These are phyloP conservation scores for Alternaria gansuensis DNA, from an alignment of 2,329 filamentous ascomycete genomes.

Conservation along the genomic window DNA sequence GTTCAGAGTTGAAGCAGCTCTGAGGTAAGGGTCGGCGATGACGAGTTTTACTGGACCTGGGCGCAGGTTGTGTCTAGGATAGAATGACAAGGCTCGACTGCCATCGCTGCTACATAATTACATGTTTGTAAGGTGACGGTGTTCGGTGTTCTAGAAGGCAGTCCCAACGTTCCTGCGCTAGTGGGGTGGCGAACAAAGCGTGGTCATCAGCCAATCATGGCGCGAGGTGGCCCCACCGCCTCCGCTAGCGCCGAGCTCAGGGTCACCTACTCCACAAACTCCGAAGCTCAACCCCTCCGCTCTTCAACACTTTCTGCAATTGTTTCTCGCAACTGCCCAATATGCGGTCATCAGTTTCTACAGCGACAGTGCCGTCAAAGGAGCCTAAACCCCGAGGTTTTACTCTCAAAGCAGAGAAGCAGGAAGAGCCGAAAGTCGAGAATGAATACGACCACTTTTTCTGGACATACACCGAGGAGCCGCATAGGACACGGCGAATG, in stretches of 20 bases:
- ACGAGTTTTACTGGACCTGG: too few species aligned
- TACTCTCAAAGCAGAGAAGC: slow-evolving; percentile 34
- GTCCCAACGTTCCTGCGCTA: slow-evolving; percentile 12
- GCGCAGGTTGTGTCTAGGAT: too few species aligned
- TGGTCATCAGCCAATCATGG: slow-evolving; percentile 22
- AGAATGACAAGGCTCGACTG: neutral
- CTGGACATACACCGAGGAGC: slow-evolving; percentile 99
- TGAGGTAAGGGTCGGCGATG: too few species aligned
- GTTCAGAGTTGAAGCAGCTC: too few species aligned
- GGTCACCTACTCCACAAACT: slow-evolving; percentile 21
- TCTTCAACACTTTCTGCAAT: slow-evolving; percentile 10
- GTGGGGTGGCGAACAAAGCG: slow-evolving; percentile 13
- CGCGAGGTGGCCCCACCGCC: slow-evolving; percentile 16
- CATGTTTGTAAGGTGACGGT: neutral
- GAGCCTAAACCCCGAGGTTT: slow-evolving; percentile 37
- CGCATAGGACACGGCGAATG: slow-evolving; percentile 86
- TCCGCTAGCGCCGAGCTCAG: slow-evolving; percentile 17
- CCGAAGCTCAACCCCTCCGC: slow-evolving; percentile 17
- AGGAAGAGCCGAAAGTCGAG: slow-evolving; percentile 21
- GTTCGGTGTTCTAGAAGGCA: slow-evolving; percentile 3
- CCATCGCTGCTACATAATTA: neutral
- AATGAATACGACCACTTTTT: slow-evolving; percentile 74
- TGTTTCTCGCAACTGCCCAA: slow-evolving; percentile 18
- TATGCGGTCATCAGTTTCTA: slow-evolving; percentile 52
- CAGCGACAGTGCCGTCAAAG: slow-evolving; percentile 41